Base-by-base conservation (phyloP, 129 eudicot genomes). In the Rutidosis leptorrhynchoides region DNA sequence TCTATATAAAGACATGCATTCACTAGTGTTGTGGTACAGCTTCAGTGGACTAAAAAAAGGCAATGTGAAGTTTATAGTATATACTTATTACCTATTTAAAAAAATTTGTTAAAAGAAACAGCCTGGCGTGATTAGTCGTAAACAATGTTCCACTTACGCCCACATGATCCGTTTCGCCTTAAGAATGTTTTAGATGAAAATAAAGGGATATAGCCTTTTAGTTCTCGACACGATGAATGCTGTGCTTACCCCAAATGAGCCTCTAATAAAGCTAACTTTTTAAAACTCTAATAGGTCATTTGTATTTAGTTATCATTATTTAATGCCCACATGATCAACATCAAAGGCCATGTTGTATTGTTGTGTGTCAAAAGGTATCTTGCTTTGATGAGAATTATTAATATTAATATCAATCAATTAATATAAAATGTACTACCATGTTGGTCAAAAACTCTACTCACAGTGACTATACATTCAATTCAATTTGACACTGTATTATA, bases 1-100 rank as follows among this genome's bases (percentile, higher is more conserved):
- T 69, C 73, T 75, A 76, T 78, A 76, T 79, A 79, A 79, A 72
- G 83, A 83, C 66, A 57, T 79, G 28, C 52, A 45, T 51, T 49
- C 57, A 21, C 23, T 45, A 32, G 19, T 74, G 72, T 67, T 27
- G 79, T 45, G 29, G 59, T 71, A 72, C 68, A 30, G 20, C 61
- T 66, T 70, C 59, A 30, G 70, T 68, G 81, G 79, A 83, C 64
- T 79, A 11, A 28, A 70, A 70, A 74, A 76, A 60, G 64, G 58
- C n/a, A 70, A 43, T 60, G 25, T 16, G 20, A 74, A 23, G 62
- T 64, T 65, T 53, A 54, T 21, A 25, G 48, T 65, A 52, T 23
- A 51, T 58, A 58, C 53, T 51, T 28, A 43, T 67, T 70, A 24
- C 7, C 15, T 3, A 64, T 16, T 68, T 32, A 3, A 45, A 74